phyloP scores from a whole-genome alignment of 202 grass and related monocot genomes.

The Schoenoplectus tabernaemontani region DNA sequence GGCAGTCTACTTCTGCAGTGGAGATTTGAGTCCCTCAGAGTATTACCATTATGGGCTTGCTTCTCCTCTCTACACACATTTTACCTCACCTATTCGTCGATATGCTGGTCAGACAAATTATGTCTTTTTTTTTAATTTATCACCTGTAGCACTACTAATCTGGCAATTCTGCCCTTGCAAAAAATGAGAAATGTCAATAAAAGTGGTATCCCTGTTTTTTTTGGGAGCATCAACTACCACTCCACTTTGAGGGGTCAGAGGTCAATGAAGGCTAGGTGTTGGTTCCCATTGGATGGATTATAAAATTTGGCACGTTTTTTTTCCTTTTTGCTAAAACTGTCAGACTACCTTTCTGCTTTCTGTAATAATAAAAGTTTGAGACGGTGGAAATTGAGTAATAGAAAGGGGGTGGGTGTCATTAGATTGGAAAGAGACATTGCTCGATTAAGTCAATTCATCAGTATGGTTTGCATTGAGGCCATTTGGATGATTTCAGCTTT shows the following conservation, averaged over 20 bases:
- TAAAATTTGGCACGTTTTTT: neutral
- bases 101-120: slow-evolving; percentile 69
- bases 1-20: slow-evolving; percentile 97
- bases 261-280: too few relatives aligned
- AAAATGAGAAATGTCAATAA: neutral
- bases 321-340: neutral
- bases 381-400: neutral
- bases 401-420: neutral
- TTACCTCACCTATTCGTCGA: slow-evolving; percentile 96
- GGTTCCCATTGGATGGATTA: too few relatives aligned
- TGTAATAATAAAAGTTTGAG: neutral
- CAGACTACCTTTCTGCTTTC: neutral
- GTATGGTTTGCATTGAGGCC: neutral
- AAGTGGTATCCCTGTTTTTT: neutral
- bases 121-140: neutral
- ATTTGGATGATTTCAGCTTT: neutral
- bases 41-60: slow-evolving; percentile 94
- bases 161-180: neutral
- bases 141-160: neutral
- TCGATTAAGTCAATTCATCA: neutral
- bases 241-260: too few relatives aligned
- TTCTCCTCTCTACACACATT: slow-evolving; percentile 90
- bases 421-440: neutral
- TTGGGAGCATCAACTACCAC: too few relatives aligned
- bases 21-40: slow-evolving; percentile 82